Evolutionary conservation across 1,139 yeast species (phyloP).

Genomic region (Geotrichum macrosporum): DNA sequence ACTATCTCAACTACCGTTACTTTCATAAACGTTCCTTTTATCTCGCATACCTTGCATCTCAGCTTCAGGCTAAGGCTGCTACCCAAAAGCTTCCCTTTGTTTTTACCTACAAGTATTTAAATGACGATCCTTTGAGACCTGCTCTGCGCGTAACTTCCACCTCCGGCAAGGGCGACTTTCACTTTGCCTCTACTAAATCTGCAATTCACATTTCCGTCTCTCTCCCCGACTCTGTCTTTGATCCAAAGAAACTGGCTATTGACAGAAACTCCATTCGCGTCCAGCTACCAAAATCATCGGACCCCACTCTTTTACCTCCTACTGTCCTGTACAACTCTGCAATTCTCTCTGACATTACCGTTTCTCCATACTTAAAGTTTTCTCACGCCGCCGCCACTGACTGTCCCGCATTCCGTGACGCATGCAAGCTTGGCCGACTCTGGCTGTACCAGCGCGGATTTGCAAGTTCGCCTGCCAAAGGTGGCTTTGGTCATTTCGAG

Average conservation of each 20-base stretch:
- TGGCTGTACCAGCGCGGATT: slow-evolving; percentile 90
- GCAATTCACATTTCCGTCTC: slow-evolving; percentile 68
- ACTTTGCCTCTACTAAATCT: slow-evolving; percentile 66
- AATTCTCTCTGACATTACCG: slow-evolving; percentile 62
- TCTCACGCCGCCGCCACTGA: slow-evolving; percentile 70
- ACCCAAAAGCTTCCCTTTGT: slow-evolving; percentile 45
- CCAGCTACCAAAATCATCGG: slow-evolving; percentile 25
- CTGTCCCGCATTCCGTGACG: slow-evolving; percentile 83
- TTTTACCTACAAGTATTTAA: slow-evolving; percentile 54
- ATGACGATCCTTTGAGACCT: slow-evolving; percentile 39
- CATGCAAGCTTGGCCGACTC: slow-evolving; percentile 77
- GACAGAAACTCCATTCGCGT: slow-evolving; percentile 64
- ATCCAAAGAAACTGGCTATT: slow-evolving; percentile 68
- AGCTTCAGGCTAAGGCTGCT: slow-evolving; percentile 52
- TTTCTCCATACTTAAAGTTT: slow-evolving; percentile 66
- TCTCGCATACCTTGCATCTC: slow-evolving; percentile 68
- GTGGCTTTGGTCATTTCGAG: slow-evolving; percentile 93
- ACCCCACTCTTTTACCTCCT: slow-evolving; percentile 50
- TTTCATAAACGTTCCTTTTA: slow-evolving; percentile 86
- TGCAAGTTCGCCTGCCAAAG: slow-evolving; percentile 47
- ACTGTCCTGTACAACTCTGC: slow-evolving; percentile 86
- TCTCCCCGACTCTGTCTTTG: slow-evolving; percentile 67
- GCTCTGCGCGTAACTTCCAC: slow-evolving; percentile 28
- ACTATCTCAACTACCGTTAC: slow-evolving; percentile 83
- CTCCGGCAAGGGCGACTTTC: slow-evolving; percentile 39